Base-by-base conservation (phyloP, 2,329 filamentous ascomycete genomes). In the Venturia nashicola region DNA sequence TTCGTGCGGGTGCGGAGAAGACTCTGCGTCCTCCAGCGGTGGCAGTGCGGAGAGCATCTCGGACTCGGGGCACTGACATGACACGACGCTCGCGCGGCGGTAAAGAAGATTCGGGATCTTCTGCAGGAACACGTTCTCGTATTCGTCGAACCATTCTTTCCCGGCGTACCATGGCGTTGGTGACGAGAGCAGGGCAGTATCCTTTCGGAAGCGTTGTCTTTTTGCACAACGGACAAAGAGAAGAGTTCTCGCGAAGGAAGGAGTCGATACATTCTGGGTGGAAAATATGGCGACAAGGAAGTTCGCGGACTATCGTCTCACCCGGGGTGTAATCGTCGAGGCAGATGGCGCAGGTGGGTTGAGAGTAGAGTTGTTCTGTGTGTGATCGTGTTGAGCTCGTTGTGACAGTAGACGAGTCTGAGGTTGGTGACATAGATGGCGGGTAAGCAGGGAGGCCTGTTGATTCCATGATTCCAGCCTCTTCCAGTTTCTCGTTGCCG, bases 211-310 rank as follows among this genome's bases (percentile, higher is more conserved):
- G 76, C 70, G 92, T 90, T 61, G 84, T 89, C 66, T 87, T 84
- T 73, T 96, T 97, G 79, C 94, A 99, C 69, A 96, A 79, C 0
- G 94, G 93, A 71, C 94, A 99, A 1, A 97, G 80, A 20, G 90
- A 95, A 71, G 89, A 95, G 71, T 88, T 87, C 63, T 86, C 81
- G 54, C 82, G 80, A 14, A 97, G 79, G 70, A 94, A 96, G 27
- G 86, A 83, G 71, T 97, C 92, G 67, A 97, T 92, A 71, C 94
- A 99, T 67, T 89, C 87, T 0, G 90, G 88, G 68, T 99, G 93
- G 74, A 92, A 99, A 64, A 97, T 93, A 72, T 99, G 94, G 0
- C 88, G 86, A 69, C 94, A 99, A 0, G 90, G 86, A 2, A 97
- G 79, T 74, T 97, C 89, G 64, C 91, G 88, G 64, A 97, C 91